These are phyloP conservation scores for Vitis riparia DNA, from an alignment of 164 flowering plant species.

Conservation along the genomic window DNA sequence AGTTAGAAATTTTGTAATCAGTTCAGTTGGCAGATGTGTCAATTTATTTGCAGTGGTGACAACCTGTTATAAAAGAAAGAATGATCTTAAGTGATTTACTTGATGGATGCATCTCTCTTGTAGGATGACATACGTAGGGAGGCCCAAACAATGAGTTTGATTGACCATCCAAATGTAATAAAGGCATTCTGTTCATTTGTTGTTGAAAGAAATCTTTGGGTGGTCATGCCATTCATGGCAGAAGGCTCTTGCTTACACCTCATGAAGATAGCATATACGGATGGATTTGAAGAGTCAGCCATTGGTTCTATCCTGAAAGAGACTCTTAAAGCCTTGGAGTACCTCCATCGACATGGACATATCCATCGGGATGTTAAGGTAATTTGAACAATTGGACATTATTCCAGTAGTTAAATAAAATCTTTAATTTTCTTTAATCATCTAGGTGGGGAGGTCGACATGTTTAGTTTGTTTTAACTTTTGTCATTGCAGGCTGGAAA, in stretches of 20 bases:
- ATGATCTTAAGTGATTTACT: neutral
- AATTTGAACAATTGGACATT: constrained; percentile 1
- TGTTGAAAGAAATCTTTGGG: constrained; percentile 88
- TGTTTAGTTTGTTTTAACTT: constrained; percentile 1
- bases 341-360: constrained; percentile 94
- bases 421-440: neutral
- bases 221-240: constrained; percentile 98
- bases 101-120: constrained; percentile 8
- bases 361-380: constrained; percentile 99
- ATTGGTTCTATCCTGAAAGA: constrained; percentile 87
- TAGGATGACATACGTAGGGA: constrained; percentile 93
- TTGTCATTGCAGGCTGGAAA: constrained; percentile 82
- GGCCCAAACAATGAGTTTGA: constrained; percentile 97
- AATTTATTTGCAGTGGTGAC: neutral
- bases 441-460: neutral
- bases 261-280: constrained; percentile 87
- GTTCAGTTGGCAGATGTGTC: neutral
- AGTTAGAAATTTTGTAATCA: neutral
- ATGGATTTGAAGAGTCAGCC: constrained; percentile 91
- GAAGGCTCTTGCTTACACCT: constrained; percentile 97
- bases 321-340: constrained; percentile 89
- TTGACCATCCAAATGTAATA: constrained; percentile 91
- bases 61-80: neutral
- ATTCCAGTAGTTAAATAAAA: neutral
- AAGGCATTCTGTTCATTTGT: constrained; percentile 89